A percentile compares a stretch with the other conserved stretches of the same genome.
phyloP scores from a whole-genome alignment of 306 rosid species.

The Benincasa hispida region DNA sequence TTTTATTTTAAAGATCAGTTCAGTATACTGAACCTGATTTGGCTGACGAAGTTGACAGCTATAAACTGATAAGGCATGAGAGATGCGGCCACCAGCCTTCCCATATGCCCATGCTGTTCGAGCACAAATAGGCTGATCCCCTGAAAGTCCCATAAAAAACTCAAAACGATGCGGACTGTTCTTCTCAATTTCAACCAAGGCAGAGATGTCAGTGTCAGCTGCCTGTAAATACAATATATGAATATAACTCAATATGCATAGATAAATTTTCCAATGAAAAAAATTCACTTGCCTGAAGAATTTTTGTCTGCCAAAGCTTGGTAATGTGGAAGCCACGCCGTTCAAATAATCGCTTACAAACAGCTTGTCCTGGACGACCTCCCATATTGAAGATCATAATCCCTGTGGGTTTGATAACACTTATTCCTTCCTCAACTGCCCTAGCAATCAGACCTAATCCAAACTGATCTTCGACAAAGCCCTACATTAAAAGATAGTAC shows the following conservation, averaged over 20 bases:
- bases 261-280: slow-evolving; percentile 11
- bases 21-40: slow-evolving; percentile 51
- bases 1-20: slow-evolving; percentile 12
- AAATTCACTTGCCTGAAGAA: slow-evolving; percentile 58
- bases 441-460: slow-evolving; percentile 95
- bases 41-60: slow-evolving; percentile 97
- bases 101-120: slow-evolving; percentile 98
- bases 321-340: slow-evolving; percentile 78
- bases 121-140: slow-evolving; percentile 93
- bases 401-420: slow-evolving; percentile 80
- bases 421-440: slow-evolving; percentile 96
- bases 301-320: slow-evolving; percentile 97
- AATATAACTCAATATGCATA: slow-evolving; percentile 11
- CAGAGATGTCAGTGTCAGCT: slow-evolving; percentile 84
- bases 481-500: slow-evolving; percentile 28
- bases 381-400: slow-evolving; percentile 97
- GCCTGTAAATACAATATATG: slow-evolving; percentile 45
- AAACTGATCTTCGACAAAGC: slow-evolving; percentile 98
- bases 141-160: slow-evolving; percentile 98
- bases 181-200: slow-evolving; percentile 96
- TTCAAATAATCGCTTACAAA: slow-evolving; percentile 83
- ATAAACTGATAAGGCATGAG: slow-evolving; percentile 93
- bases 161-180: slow-evolving; percentile 97
- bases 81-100: slow-evolving; percentile 75
- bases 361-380: slow-evolving; percentile 98